A percentile compares a stretch with the other conserved stretches of the same genome.
Evolutionary conservation across 805 yeast species (phyloP).

Genomic region (Candida manassasensis): DNA sequence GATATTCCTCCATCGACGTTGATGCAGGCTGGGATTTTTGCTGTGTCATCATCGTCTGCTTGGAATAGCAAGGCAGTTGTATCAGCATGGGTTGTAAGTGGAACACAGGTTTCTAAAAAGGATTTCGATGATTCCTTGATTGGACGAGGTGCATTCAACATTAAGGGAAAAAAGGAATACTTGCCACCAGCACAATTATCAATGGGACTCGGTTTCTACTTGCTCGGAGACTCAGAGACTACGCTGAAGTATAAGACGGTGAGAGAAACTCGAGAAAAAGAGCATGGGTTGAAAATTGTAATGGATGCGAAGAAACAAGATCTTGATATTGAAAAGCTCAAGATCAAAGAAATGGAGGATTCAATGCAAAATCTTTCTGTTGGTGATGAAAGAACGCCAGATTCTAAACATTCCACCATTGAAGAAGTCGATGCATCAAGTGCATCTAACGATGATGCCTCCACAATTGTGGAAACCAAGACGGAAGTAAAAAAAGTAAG

Average conservation of each 20-base stretch:
- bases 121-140: constrained; percentile 58
- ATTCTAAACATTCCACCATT: neutral
- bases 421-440: constrained; percentile 3
- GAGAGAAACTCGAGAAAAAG: constrained; percentile 29
- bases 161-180: constrained; percentile 49
- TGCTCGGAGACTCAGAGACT: constrained; percentile 61
- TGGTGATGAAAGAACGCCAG: neutral
- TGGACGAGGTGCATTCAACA: constrained; percentile 57
- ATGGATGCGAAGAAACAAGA: constrained; percentile 35
- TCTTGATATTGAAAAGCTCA: constrained; percentile 21
- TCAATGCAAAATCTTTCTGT: no score
- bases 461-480: neutral
- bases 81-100: constrained; percentile 82
- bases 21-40: constrained; percentile 82
- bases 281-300: constrained; percentile 33
- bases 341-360: constrained; percentile 2
- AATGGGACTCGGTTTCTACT: constrained; percentile 84
- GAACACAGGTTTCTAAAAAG: constrained; percentile 62
- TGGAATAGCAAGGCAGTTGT: constrained; percentile 85
- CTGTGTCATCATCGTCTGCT: constrained; percentile 77
- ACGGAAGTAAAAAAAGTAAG: constrained; percentile 39
- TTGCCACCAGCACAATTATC: constrained; percentile 80
- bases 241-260: constrained; percentile 26
- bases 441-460: constrained; percentile 2
- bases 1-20: constrained; percentile 81